Conservation (phyloP, 164 flowering plant species). For the Dillenia turbinata region DNA sequence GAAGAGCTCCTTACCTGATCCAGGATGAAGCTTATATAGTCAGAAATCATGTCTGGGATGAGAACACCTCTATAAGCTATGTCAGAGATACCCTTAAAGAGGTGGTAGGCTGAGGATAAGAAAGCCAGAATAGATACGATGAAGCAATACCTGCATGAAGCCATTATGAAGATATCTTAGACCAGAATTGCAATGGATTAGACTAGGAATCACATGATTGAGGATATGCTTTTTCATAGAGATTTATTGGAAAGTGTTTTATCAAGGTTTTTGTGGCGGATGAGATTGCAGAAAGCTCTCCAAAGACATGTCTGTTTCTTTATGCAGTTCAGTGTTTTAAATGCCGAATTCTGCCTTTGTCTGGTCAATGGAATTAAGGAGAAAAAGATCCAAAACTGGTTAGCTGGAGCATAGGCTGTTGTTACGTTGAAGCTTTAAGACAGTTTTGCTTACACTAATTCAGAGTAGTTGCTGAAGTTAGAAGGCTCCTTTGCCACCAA, state of each 20-base stretch:
- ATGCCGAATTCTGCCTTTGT: too few species aligned
- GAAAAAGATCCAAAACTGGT: too few species aligned
- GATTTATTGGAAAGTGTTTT: not conserved
- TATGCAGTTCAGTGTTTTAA: too few species aligned
- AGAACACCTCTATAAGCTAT: constrained; percentile 39
- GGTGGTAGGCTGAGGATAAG: constrained; percentile 42
- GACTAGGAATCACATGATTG: too few species aligned
- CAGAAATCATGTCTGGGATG: constrained; percentile 43
- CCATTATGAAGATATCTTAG: not conserved
- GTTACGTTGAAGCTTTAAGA: not conserved
- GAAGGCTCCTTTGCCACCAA: constrained; percentile 13
- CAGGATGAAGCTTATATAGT: constrained; percentile 46
- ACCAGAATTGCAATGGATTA: too few species aligned
- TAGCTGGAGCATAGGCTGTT: too few species aligned
- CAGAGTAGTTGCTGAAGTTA: constrained; percentile 23
- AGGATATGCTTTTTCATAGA: too few species aligned
- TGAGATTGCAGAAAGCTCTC: too few species aligned
- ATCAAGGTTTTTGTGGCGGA: too few species aligned
- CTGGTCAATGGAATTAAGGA: too few species aligned
- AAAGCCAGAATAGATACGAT: constrained; percentile 26
- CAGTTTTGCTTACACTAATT: constrained; percentile 28
- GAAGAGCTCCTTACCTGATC: constrained; percentile 38
- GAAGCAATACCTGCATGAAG: constrained; percentile 37
- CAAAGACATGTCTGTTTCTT: too few species aligned
- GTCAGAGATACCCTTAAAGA: constrained; percentile 46